Base-by-base conservation (phyloP, 495 filamentous ascomycete species). In the Friedmanniomyces endolithicus region DNA sequence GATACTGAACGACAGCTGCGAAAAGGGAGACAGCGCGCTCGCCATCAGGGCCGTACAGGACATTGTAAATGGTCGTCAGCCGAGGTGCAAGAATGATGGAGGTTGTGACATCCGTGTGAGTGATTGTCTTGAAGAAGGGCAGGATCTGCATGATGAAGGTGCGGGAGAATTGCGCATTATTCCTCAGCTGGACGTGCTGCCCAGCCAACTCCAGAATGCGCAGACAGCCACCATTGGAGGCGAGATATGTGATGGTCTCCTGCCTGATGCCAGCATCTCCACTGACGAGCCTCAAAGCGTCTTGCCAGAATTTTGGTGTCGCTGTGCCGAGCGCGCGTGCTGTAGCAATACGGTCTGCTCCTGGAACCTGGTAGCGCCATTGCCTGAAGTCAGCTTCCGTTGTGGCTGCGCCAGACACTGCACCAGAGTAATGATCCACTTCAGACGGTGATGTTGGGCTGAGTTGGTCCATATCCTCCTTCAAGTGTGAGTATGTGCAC, bases 11-110 rank as follows among this genome's bases (percentile, higher is more conserved):
- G 49, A 47, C 23, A 6, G 44, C 44, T 24, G 17, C 3, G 19
- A 80, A 76, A 41, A 79, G 64, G 6, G 39, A 45, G 23, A 74
- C 59, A 11, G 67, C 73, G 29, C 75, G 68, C 16, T 64, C 64
- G n/a, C 81, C 80, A 46, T 55, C 62, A 12, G 66, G 59, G 17
- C 81, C 79, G 54, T 71, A 82, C 17, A 84, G 58, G 55, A 75
- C 71, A 50, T 74, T 80, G 64, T 76, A 81, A 29, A 84, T 9
- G 2, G 73, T 80, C 17, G 66, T 75, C 24, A 83, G 68, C 1
- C 73, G 63, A 33, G 68, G 70, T 56, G 83, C 80, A 6, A 84
- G 63, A 1, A 82, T 65, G 27, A 78, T 61, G 0, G 81, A 84
- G 6, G 70, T 65, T 11, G 75, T 55, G 11, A 83, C 71, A 22